These are phyloP conservation scores for Coffea humblotiana DNA, from an alignment of 305 asterid species.

Conservation along the genomic window DNA sequence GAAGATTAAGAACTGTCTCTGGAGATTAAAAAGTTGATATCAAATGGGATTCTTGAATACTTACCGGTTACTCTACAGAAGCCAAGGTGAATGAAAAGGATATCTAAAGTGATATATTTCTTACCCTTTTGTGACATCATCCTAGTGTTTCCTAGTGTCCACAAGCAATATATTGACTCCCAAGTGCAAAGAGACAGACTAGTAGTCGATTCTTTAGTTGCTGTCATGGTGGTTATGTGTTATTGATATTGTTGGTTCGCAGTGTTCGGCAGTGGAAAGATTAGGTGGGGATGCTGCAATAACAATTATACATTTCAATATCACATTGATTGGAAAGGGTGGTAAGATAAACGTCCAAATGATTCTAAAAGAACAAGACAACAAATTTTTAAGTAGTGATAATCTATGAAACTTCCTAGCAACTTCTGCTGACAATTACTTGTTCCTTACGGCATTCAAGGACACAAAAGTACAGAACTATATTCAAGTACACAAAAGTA, in stretches of 20 bases:
- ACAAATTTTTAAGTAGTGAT: background rate
- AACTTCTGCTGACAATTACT: slow-evolving; percentile 27
- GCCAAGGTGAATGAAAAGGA: background rate
- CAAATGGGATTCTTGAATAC: background rate
- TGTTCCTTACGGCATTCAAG: background rate
- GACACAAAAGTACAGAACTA: background rate
- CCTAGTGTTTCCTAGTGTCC: background rate
- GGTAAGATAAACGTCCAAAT: no score
- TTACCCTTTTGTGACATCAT: background rate
- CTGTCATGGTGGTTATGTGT: background rate
- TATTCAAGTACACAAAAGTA: no score
- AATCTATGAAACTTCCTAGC: slow-evolving; percentile 23
- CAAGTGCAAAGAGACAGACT: background rate
- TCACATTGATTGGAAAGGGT: background rate
- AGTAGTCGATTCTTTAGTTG: background rate
- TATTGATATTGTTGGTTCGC: background rate
- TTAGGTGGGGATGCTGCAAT: background rate
- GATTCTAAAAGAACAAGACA: background rate
- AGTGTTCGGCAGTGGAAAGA: background rate
- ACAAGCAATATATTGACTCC: background rate
- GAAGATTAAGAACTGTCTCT: no score
- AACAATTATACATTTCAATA: background rate
- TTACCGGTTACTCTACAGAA: no score
- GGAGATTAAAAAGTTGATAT: background rate
- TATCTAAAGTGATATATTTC: background rate